Evolutionary conservation across 164 flowering plant species (phyloP), one percentile per base, ranked within the genome.

Genomic region (Magnolia kwangsiensis): DNA sequence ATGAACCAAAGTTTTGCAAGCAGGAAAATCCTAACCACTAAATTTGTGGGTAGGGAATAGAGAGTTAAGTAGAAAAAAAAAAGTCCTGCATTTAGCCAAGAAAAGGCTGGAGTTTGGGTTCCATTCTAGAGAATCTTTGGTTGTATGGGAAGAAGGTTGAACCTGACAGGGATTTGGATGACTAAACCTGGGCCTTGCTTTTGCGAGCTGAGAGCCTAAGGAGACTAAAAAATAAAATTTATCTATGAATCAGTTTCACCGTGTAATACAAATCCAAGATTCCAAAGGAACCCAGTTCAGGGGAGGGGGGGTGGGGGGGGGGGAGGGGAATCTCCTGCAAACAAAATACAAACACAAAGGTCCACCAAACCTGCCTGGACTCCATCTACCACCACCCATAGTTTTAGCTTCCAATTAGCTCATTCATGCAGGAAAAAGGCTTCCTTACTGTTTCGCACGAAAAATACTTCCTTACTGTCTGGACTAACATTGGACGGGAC

Each of bases 231-330:
- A 1, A 2, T 31, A 31, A 58, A 75, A 68, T 69, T 68, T 58
- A 75, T 69, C 72, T 27, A 68, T 69, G 67, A 65, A 68, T 75
- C 66, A 13, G 73, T 75, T 69, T 16, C 23, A 69, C 66, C 66
- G 24, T 59, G 72, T 69, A 37, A 67, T 51, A 75, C 50, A 68
- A 55, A 50, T 67, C 72, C 27, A 21, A 58, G 67, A 24, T 51
- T 31, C 71, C 51, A 31, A 8, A 20, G 63, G 63, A 72, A 72
- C 63, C 67, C 51, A 75, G 24, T 27, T 50, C 65, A 16, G 71
- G 51, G 20, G 49, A 31, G n/a, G n/a, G n/a, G n/a, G n/a, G n/a
- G n/a, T n/a, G n/a, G n/a, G n/a, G n/a, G n/a, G n/a, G n/a, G n/a
- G n/a, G n/a, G n/a, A n/a, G n/a, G n/a, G n/a, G 63, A 45, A 67